Conservation (phyloP, 2,329 filamentous ascomycete species). For the Xylariales sp. region DNA sequence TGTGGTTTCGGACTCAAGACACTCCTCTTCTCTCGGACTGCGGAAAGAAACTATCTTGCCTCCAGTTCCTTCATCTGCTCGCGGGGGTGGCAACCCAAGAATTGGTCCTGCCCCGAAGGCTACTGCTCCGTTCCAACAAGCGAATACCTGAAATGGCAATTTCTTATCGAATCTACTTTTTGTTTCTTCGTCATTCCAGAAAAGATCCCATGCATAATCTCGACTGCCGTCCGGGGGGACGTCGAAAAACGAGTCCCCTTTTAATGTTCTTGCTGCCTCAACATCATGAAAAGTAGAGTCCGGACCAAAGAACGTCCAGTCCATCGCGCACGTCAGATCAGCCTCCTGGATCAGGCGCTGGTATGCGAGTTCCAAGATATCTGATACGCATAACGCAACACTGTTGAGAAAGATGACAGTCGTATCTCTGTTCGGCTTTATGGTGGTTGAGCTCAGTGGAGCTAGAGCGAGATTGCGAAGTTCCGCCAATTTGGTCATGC, state of each 20-base stretch:
- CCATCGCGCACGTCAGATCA: slow-evolving; percentile 55
- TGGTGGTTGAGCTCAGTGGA: slow-evolving; percentile 29
- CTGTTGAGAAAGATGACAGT: slow-evolving; percentile 52
- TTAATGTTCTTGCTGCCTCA: slow-evolving; percentile 49
- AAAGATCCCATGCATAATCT: slow-evolving; percentile 44
- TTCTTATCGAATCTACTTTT: slow-evolving; percentile 24
- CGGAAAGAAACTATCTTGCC: slow-evolving; percentile 40
- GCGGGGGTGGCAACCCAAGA: slow-evolving; percentile 18
- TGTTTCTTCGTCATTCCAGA: slow-evolving; percentile 42
- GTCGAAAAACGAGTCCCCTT: slow-evolving; percentile 51
- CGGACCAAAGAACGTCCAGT: slow-evolving; percentile 44
- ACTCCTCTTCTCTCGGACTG: slow-evolving; percentile 35
- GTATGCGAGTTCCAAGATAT: slow-evolving; percentile 52
- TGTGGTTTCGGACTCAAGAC: slow-evolving; percentile 49
- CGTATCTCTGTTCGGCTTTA: slow-evolving; percentile 23
- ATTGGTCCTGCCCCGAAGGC: slow-evolving; percentile 44
- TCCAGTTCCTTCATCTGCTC: background rate
- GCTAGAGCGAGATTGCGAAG: slow-evolving; percentile 49
- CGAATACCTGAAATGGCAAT: slow-evolving; percentile 54
- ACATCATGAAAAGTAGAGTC: slow-evolving; percentile 53
- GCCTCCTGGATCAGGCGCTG: slow-evolving; percentile 41
- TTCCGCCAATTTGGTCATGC: slow-evolving; percentile 42
- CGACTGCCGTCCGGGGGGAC: slow-evolving; percentile 46
- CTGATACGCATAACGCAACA: slow-evolving; percentile 47
- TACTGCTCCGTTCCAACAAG: slow-evolving; percentile 57